Conservation (phyloP, 2,329 filamentous ascomycete genomes). For the Ophiocordyceps camponoti-rufipedis region DNA sequence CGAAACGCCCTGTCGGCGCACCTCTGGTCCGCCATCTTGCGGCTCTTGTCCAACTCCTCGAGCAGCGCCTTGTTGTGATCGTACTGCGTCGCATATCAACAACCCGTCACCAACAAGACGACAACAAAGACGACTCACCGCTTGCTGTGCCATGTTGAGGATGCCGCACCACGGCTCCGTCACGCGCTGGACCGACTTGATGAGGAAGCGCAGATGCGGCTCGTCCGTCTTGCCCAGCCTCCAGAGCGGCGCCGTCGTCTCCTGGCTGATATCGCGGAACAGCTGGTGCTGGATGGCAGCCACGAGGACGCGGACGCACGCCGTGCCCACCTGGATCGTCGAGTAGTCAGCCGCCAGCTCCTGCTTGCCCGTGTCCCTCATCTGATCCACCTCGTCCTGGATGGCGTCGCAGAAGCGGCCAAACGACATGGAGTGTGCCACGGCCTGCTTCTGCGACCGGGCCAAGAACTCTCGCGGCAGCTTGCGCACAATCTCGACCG, state of each 20-base stretch:
- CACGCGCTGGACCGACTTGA: constrained; percentile 15
- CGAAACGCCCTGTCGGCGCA: constrained; percentile 2
- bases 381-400: constrained; percentile 10
- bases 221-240: constrained; percentile 14
- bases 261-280: constrained; percentile 14
- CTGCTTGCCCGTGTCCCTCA: constrained; percentile 7
- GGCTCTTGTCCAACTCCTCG: constrained; percentile 13
- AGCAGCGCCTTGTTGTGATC: constrained; percentile 12
- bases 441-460: constrained; percentile 19
- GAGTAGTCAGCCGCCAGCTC: constrained; percentile 13
- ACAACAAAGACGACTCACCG: constrained; percentile 6
- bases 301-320: constrained; percentile 15
- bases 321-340: constrained; percentile 13
- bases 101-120: not conserved
- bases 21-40: constrained; percentile 9
- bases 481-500: constrained; percentile 13
- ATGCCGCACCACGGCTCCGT: constrained; percentile 15
- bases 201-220: constrained; percentile 12
- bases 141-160: constrained; percentile 10
- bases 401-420: constrained; percentile 18
- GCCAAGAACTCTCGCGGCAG: constrained; percentile 17
- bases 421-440: constrained; percentile 18
- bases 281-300: constrained; percentile 16
- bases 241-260: constrained; percentile 19
- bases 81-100: constrained; percentile 7